These are phyloP conservation scores for Pseudomonodictys pantanalensis DNA, from an alignment of 495 filamentous ascomycete species.

Conservation along the genomic window DNA sequence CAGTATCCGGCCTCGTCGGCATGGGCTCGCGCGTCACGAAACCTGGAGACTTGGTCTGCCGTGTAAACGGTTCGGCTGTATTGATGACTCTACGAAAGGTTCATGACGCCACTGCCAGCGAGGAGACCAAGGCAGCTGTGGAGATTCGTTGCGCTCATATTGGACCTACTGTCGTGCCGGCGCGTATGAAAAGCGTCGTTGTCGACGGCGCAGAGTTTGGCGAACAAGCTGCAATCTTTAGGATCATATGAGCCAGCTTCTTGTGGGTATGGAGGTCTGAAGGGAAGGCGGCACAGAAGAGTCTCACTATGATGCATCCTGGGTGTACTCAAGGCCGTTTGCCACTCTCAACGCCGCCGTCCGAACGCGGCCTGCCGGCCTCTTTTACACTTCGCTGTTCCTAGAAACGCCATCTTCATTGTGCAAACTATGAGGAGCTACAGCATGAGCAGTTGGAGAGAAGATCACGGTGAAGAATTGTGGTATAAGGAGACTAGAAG, in stretches of 20 bases:
- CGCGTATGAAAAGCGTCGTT: not conserved
- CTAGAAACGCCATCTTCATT: too few species aligned
- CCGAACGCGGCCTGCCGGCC: too few species aligned
- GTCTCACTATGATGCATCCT: too few species aligned
- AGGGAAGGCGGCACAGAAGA: conserved; percentile 50
- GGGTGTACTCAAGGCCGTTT: too few species aligned
- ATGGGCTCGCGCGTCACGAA: conserved; percentile 1
- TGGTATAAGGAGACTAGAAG: too few species aligned
- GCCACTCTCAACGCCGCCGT: too few species aligned
- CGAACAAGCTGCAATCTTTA: not conserved
- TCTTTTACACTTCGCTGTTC: too few species aligned
- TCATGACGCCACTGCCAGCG: not conserved
- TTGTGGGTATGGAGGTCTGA: too few species aligned
- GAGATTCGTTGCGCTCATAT: not conserved
- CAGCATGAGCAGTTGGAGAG: too few species aligned
- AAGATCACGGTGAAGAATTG: too few species aligned
- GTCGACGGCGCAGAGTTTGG: not conserved
- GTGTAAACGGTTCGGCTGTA: not conserved
- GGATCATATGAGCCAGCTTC: not conserved
- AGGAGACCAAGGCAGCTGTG: not conserved
- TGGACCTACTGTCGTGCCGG: not conserved
- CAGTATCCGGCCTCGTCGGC: not conserved
- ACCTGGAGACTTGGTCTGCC: not conserved
- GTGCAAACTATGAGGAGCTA: too few species aligned
- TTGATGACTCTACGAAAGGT: not conserved